A percentile compares a stretch with the other conserved stretches of the same genome.
Evolutionary conservation across 2,329 filamentous ascomycete genomes (phyloP).

Genomic region (Fusarium dimerum): DNA sequence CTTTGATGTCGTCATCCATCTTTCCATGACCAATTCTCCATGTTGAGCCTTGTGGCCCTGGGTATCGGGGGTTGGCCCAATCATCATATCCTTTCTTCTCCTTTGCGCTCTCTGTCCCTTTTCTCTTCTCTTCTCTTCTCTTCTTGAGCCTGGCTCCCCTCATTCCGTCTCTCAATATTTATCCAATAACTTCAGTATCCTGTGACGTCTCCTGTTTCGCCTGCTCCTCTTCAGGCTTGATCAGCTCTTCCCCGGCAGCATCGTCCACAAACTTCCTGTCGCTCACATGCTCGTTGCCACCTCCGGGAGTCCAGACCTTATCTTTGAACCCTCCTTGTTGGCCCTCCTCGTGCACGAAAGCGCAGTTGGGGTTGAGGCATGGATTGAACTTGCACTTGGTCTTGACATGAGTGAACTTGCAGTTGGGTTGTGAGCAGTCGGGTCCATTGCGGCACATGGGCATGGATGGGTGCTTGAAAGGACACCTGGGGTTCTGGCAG

Average conservation of each 20-base stretch:
- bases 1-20: neutral
- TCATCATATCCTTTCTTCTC: neutral
- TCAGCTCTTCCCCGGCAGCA: constrained; percentile 66
- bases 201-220: constrained; percentile 42
- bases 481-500: constrained; percentile 83
- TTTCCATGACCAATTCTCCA: neutral
- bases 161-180: neutral
- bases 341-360: constrained; percentile 88
- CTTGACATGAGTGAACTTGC: constrained; percentile 87
- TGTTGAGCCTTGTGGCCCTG: neutral
- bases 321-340: constrained; percentile 83
- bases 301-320: constrained; percentile 82
- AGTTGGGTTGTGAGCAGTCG: constrained; percentile 77
- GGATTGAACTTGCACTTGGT: constrained; percentile 89
- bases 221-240: constrained; percentile 58
- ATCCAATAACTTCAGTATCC: constrained; percentile 42
- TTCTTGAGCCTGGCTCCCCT: neutral
- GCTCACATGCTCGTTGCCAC: constrained; percentile 68
- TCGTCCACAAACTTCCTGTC: constrained; percentile 86
- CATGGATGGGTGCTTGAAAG: constrained; percentile 86
- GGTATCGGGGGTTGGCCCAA: neutral
- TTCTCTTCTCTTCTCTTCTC: constrained; percentile 18
- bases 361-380: constrained; percentile 84
- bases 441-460: constrained; percentile 89
- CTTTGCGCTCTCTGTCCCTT: neutral